These are phyloP conservation scores for Chytriomyces sp. DNA, from an alignment of 192 early-diverging fungal species.

Conservation along the genomic window DNA sequence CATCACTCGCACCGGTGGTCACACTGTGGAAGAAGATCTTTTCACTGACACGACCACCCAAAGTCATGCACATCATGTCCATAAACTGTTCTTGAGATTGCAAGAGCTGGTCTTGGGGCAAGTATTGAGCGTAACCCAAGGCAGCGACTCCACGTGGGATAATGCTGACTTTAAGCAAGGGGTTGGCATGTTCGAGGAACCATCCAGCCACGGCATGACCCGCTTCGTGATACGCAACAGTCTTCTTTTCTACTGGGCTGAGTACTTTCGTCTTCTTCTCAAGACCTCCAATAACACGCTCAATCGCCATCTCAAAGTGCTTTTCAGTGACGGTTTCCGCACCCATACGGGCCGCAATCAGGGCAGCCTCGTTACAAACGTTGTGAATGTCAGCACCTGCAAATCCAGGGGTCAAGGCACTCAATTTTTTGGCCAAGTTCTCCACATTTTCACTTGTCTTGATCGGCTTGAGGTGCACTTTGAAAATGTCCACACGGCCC, in stretches of 20 bases:
- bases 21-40: conserved; percentile 91
- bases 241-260: conserved; percentile 97
- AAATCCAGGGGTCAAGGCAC: conserved; percentile 96
- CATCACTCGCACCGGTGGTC: conserved; percentile 98
- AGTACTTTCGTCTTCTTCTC: conserved; percentile 97
- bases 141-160: conserved; percentile 96
- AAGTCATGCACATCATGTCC: conserved; percentile 76
- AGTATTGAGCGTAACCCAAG: conserved; percentile 98
- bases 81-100: conserved; percentile 89
- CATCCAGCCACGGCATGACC: conserved; percentile 98
- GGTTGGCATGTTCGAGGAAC: conserved; percentile 95
- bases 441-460: conserved; percentile 66
- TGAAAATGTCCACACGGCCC: conserved; percentile 94
- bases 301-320: conserved; percentile 98
- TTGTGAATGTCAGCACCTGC: conserved; percentile 98
- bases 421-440: conserved; percentile 81
- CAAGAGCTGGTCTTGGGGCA: conserved; percentile 96
- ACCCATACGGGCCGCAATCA: conserved; percentile 91
- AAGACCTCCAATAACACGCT: conserved; percentile 96
- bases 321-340: conserved; percentile 77
- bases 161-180: conserved; percentile 96
- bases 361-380: conserved; percentile 98
- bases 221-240: conserved; percentile 99
- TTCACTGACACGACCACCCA: conserved; percentile 73
- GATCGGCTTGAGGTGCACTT: conserved; percentile 93